Evolutionary conservation across 2,329 filamentous ascomycete species (phyloP).

Genomic region (Neoarthrinium moseri): DNA sequence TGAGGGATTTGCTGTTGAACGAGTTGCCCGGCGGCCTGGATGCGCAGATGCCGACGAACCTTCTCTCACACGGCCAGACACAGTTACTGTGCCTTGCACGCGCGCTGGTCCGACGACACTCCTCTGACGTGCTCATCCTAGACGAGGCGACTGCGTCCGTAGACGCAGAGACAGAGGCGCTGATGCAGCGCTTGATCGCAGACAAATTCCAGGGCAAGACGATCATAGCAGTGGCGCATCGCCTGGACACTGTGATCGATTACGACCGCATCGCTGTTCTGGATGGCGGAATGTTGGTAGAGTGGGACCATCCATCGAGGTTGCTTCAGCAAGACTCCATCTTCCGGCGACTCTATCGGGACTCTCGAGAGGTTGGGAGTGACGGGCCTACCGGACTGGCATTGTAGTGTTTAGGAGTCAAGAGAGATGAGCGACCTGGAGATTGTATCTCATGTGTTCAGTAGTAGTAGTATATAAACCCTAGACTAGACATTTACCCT

Average conservation of each 20-base stretch:
- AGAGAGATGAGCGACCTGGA: too few relatives aligned
- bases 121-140: background rate
- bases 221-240: conserved; percentile 5
- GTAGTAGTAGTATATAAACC: too few relatives aligned
- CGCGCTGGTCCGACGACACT: conserved; percentile 1
- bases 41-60: background rate
- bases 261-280: conserved; percentile 3
- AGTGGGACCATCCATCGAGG: too few relatives aligned
- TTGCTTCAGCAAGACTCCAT: too few relatives aligned
- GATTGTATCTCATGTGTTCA: too few relatives aligned
- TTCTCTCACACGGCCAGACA: conserved; percentile 8
- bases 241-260: conserved; percentile 7
- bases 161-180: conserved; percentile 4
- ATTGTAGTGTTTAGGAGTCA: too few relatives aligned
- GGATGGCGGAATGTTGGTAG: conserved; percentile 4
- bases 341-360: too few relatives aligned
- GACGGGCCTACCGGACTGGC: too few relatives aligned
- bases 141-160: conserved; percentile 9
- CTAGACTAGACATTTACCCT: too few relatives aligned
- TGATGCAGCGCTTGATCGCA: conserved; percentile 5
- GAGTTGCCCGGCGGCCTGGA: too few relatives aligned
- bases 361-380: too few relatives aligned
- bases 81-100: conserved; percentile 8
- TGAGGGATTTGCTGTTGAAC: too few relatives aligned
- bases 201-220: conserved; percentile 6